These are phyloP conservation scores for Trametes sanguinea DNA, from an alignment of 768 basidiomycete genomes.

Conservation along the genomic window DNA sequence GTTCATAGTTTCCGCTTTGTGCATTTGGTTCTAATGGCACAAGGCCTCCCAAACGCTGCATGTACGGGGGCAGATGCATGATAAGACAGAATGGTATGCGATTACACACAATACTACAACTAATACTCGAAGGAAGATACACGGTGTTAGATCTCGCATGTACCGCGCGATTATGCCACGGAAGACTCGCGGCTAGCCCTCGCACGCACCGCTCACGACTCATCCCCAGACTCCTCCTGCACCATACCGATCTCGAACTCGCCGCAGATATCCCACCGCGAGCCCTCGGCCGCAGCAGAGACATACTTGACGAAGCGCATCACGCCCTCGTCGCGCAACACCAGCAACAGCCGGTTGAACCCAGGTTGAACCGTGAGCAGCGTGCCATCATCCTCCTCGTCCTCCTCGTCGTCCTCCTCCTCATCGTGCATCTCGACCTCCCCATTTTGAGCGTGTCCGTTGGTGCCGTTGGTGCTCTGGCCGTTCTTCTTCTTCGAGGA, in stretches of 20 bases:
- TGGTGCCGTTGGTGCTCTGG: constrained; percentile 24
- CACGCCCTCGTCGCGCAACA: constrained; percentile 89
- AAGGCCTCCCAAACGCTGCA: too few species aligned
- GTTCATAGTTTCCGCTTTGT: background rate
- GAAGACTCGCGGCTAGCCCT: background rate
- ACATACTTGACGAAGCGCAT: constrained; percentile 97
- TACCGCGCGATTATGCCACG: background rate
- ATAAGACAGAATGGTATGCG: constrained; percentile 13
- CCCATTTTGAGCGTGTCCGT: constrained; percentile 23
- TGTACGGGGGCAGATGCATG: too few species aligned
- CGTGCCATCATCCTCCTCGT: constrained; percentile 74
- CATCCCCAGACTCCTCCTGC: constrained; percentile 59
- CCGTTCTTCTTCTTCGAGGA: constrained; percentile 23
- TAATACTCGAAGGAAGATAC: constrained; percentile 5
- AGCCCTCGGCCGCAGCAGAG: constrained; percentile 84
- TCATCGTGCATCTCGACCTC: constrained; percentile 20
- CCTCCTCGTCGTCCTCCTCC: constrained; percentile 45
- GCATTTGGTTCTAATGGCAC: too few species aligned
- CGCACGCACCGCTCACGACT: constrained; percentile 21
- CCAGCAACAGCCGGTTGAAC: constrained; percentile 87
- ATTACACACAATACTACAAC: constrained; percentile 22
- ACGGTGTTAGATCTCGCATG: background rate
- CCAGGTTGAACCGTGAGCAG: constrained; percentile 85
- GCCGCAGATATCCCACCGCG: constrained; percentile 89
- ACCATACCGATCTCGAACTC: constrained; percentile 91